Evolutionary conservation across 2,329 filamentous ascomycete genomes (phyloP).

Genomic region (Metarhizium guizhouense): DNA sequence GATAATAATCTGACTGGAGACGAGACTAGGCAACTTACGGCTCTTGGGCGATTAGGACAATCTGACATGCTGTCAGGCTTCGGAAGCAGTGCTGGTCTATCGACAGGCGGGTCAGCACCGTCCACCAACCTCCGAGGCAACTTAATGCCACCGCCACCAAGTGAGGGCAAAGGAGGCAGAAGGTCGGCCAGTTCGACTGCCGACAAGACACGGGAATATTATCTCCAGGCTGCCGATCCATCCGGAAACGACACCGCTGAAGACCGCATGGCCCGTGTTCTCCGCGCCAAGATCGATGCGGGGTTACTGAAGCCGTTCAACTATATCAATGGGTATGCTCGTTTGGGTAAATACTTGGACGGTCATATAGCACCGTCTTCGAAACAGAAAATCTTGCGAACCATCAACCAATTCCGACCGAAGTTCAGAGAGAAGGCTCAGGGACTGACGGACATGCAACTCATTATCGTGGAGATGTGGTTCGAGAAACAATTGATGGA

Average conservation of each 20-base stretch:
- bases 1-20: conserved; percentile 65
- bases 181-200: conserved; percentile 58
- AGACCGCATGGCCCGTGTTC: conserved; percentile 87
- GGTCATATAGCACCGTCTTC: conserved; percentile 72
- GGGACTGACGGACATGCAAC: conserved; percentile 81
- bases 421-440: conserved; percentile 96
- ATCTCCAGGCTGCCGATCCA: conserved; percentile 92
- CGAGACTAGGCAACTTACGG: conserved; percentile 42
- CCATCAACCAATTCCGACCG: conserved; percentile 85
- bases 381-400: conserved; percentile 83
- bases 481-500: conserved; percentile 95
- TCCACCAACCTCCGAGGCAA: conserved; percentile 16
- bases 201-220: conserved; percentile 81
- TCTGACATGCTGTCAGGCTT: conserved; percentile 41
- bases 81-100: conserved; percentile 29
- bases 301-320: conserved; percentile 95
- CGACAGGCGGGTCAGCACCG: conserved; percentile 13
- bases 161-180: conserved; percentile 42
- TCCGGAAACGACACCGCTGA: conserved; percentile 78
- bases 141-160: conserved; percentile 40
- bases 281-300: conserved; percentile 93
- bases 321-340: conserved; percentile 92
- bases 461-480: conserved; percentile 97
- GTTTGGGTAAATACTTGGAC: conserved; percentile 86
- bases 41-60: conserved; percentile 32